These are phyloP conservation scores for Eucalyptus urophylla DNA, from an alignment of 345 rosid species.

Conservation along the genomic window DNA sequence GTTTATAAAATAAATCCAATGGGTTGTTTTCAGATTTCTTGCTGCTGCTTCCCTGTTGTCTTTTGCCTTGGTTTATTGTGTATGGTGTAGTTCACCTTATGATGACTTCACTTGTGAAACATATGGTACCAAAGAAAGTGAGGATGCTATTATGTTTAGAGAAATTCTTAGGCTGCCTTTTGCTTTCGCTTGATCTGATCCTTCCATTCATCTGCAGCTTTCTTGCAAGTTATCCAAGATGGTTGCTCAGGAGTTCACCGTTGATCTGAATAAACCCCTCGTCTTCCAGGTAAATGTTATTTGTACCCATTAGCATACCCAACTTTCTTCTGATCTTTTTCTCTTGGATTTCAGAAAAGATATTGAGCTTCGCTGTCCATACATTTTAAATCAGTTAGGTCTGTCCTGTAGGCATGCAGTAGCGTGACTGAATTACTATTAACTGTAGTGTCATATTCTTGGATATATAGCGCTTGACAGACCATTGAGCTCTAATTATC, in stretches of 20 bases:
- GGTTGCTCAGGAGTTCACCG: conserved; percentile 72
- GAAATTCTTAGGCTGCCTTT: neutral
- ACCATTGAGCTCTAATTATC: neutral
- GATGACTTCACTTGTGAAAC: neutral
- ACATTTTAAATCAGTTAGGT: neutral
- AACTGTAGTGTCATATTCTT: neutral
- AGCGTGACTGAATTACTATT: neutral
- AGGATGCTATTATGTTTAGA: neutral
- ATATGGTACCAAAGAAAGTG: neutral
- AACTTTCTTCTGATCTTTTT: neutral
- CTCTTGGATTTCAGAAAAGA: neutral
- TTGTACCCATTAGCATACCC: neutral
- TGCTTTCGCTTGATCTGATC: neutral
- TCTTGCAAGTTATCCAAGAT: conserved; percentile 23
- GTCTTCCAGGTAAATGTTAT: conserved; percentile 68
- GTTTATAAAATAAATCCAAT: neutral
- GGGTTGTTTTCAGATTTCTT: neutral
- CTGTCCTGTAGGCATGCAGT: neutral
- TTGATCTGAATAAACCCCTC: conserved; percentile 79
- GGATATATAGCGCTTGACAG: neutral
- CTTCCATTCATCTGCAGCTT: neutral
- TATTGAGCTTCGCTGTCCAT: neutral
- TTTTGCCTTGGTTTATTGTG: neutral
- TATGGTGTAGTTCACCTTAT: neutral
- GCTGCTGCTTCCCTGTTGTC: neutral